Base-by-base conservation (phyloP, 148 eudicot genomes). In the Rhododendron kiyosumense region DNA sequence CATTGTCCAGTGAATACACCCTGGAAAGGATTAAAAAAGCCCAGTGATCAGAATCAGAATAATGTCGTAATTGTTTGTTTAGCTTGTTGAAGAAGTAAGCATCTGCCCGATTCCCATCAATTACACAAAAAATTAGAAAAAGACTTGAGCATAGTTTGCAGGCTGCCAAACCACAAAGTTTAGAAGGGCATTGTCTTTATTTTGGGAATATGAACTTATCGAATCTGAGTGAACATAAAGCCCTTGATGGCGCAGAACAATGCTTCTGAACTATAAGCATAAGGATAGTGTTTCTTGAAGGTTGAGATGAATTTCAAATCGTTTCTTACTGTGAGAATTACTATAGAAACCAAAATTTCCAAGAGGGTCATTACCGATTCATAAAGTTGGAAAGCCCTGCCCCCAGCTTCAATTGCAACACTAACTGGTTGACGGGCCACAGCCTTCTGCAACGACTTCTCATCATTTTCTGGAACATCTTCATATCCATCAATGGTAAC, bases 391-490 rank as follows among this genome's bases (percentile, higher is more conserved):
- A 96, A 94, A 45, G 87, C 89, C 38, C 92, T 88, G 88, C 94
- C 96, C 78, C 93, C 93, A 32, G 98, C 95, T 89, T 96, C 98
- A 86, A 96, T 93, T 63, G 96, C 95, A 84, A 96, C 96, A 86
- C 94, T 94, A 20, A 94, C 90, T 4, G 99, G 99, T 87, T 96
- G 99, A 83, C 87, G 34, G 67, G 96, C 94, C 79, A 93, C 91
- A 10, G 98, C 98, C 88, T 96, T 96, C 93, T 88, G 84, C 83
- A 94, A 84, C 0, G 95, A 89, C 78, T 92, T 87, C 88, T 96
- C 99, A 9, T 94, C 92, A 67, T 94, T 89, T 61, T 78, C 82
- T 13, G 98, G 95, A 84, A 96, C 96, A 90, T 93, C 91, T 90
- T 94, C 95, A 43, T 84, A 96, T 1, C 91, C 93, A 89, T 96